Percentiles rank a stretch among this genome's conserved stretches.
These are phyloP conservation scores for Beauveria asiatica DNA, from an alignment of 2,329 filamentous ascomycete genomes.

Conservation along the genomic window DNA sequence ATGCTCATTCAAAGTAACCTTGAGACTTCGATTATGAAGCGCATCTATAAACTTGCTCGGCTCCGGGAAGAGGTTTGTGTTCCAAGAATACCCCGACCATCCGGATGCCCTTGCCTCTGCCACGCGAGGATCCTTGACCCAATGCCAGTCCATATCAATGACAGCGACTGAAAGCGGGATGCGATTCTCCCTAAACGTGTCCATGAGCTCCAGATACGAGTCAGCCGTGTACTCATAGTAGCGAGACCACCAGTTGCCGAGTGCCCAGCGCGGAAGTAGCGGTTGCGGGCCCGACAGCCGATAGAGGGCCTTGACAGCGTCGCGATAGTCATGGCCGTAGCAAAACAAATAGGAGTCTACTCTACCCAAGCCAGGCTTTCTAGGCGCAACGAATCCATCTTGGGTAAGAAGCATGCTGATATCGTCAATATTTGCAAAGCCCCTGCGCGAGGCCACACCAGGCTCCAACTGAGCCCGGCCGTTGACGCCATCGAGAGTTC, in stretches of 20 bases:
- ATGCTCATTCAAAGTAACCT: slow-evolving; percentile 52
- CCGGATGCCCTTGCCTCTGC: slow-evolving; percentile 27
- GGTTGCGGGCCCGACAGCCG: slow-evolving; percentile 48
- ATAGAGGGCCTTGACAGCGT: slow-evolving; percentile 46
- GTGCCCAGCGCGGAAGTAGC: slow-evolving; percentile 44
- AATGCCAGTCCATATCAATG: slow-evolving; percentile 60
- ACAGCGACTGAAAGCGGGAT: slow-evolving; percentile 53
- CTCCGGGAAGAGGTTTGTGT: slow-evolving; percentile 38
- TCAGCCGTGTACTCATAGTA: slow-evolving; percentile 49
- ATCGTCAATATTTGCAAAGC: slow-evolving; percentile 46
- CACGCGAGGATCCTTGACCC: slow-evolving; percentile 39
- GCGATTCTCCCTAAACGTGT: slow-evolving; percentile 39
- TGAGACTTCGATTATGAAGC: slow-evolving; percentile 43
- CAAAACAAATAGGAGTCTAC: slow-evolving; percentile 52
- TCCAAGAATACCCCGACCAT: slow-evolving; percentile 51
- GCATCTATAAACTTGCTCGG: slow-evolving; percentile 42
- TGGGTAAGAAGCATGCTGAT: slow-evolving; percentile 47
- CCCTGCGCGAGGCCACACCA: slow-evolving; percentile 42
- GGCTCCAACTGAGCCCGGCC: slow-evolving; percentile 40
- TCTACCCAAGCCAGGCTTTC: slow-evolving; percentile 33
- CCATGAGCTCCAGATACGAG: slow-evolving; percentile 50
- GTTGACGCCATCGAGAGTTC: slow-evolving; percentile 37
- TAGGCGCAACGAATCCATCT: slow-evolving; percentile 41
- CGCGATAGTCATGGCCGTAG: slow-evolving; percentile 48
- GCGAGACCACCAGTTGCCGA: slow-evolving; percentile 60